Evolutionary conservation across 2,329 filamentous ascomycete species (phyloP).

Genomic region (Diaporthe nobilis): DNA sequence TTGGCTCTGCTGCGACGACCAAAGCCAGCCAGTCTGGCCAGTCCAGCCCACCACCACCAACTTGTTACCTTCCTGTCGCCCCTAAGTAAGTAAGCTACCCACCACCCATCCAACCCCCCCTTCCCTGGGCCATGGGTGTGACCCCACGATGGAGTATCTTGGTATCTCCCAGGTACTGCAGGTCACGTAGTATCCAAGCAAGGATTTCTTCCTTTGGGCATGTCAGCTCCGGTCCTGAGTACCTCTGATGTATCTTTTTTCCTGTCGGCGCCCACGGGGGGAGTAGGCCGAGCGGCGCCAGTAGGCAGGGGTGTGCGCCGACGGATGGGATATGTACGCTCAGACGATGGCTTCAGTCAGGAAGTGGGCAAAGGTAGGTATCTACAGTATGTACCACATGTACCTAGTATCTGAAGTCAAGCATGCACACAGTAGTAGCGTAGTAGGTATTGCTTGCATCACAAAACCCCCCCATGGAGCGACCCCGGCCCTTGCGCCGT

Average conservation of each 20-base stretch:
- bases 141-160: conserved; percentile 17
- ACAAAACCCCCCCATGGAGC: not conserved
- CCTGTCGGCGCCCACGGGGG: not conserved
- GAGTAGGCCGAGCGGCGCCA: conserved; percentile 1
- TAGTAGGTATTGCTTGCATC: conserved; percentile 20
- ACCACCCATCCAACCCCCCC: too few relatives aligned
- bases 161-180: conserved; percentile 22
- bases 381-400: not conserved
- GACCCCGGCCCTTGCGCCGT: conserved; percentile 23
- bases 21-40: not conserved
- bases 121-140: not conserved
- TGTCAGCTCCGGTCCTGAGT: conserved; percentile 16
- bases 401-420: not conserved
- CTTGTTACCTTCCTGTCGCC: not conserved
- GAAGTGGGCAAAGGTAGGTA: not conserved
- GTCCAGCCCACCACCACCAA: not conserved
- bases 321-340: conserved; percentile 20
- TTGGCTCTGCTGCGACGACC: conserved; percentile 19
- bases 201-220: conserved; percentile 14
- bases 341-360: conserved; percentile 31
- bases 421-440: conserved; percentile 9
- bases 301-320: not conserved
- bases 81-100: not conserved
- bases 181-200: conserved; percentile 1
- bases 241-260: not conserved